Evolutionary conservation across 352 stramenopile species (phyloP), one percentile per base, ranked within the genome.

Genomic region (Phytophthora brassicae): DNA sequence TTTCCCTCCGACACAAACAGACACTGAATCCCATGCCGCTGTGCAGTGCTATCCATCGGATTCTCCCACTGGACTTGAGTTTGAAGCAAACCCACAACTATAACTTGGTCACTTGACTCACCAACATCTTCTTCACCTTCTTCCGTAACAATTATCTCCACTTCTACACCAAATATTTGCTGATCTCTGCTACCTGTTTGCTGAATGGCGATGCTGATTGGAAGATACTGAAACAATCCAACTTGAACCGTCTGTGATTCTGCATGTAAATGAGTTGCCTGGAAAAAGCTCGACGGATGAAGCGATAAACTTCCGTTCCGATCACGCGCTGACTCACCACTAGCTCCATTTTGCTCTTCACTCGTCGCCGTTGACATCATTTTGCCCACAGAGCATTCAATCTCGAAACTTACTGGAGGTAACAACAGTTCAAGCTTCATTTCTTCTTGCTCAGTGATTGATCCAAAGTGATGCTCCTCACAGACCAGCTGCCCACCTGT

Each of bases 1-100:
- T 59, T 57, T 11, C 83, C 83, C 46, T 86, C 71, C 1, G 83
- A 84, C 33, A 92, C 58, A 64, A 92, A 90, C 31, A 89, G 59
- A 56, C 74, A 75, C 44, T 81, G 73, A 23, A 92, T 47, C 49
- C 81, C 64, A 52, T 75, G 65, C 24, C 51, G 13, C 48, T 68
- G 67, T 49, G 60, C 17, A 33, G 26, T 38, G 22, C 31, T 13
- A 44, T 68, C 46, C 38, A 36, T 51, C 24, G 31, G 45, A 3
- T 51, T 9, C 22, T 28, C 14, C 70, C 73, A 83, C 4, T 36
- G 17, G 5, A 86, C 9, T 6, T 52, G 63, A 17, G 41, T 71
- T 42, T 76, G 65, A 19, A 82, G 43, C 63, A 72, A 51, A 3
- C 77, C 77, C 17, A 75, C 66, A 31, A 78, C 67, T 50, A 79